phyloP scores from a whole-genome alignment of 2,329 filamentous ascomycete genomes.

The Xylaria sp. region DNA sequence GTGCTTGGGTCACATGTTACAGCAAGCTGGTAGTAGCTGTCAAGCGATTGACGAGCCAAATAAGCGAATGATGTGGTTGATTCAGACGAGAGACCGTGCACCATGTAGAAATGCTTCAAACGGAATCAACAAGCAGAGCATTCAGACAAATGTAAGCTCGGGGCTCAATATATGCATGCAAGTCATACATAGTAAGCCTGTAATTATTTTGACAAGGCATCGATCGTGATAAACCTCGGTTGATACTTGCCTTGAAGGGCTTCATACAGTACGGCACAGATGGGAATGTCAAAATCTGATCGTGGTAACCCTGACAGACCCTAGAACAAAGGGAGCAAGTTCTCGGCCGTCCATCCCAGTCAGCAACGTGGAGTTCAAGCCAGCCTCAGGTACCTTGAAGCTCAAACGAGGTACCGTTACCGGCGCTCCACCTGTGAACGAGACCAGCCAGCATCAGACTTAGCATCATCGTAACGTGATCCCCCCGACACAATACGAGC shows the following conservation, averaged over 20 bases:
- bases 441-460: neutral
- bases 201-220: too few relatives aligned
- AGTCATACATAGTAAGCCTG: constrained; percentile 19
- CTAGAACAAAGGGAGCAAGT: neutral
- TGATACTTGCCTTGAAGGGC: too few relatives aligned
- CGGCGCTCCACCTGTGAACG: neutral
- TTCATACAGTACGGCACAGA: neutral
- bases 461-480: neutral
- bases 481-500: constrained; percentile 3
- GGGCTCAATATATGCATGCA: neutral
- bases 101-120: neutral
- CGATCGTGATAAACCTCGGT: too few relatives aligned
- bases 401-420: constrained; percentile 1
- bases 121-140: neutral
- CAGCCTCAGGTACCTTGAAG: neutral
- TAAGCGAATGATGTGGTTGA: neutral
- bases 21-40: neutral
- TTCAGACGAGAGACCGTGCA: neutral
- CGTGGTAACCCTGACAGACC: neutral
- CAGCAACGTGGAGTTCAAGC: constrained; percentile 4
- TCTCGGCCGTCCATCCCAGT: constrained; percentile 2
- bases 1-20: constrained; percentile 12
- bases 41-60: neutral
- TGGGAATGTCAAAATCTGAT: constrained; percentile 1
- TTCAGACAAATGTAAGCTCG: neutral